These are phyloP conservation scores for Starmerella etchellsii DNA, from an alignment of 805 yeast genomes.

Conservation along the genomic window DNA sequence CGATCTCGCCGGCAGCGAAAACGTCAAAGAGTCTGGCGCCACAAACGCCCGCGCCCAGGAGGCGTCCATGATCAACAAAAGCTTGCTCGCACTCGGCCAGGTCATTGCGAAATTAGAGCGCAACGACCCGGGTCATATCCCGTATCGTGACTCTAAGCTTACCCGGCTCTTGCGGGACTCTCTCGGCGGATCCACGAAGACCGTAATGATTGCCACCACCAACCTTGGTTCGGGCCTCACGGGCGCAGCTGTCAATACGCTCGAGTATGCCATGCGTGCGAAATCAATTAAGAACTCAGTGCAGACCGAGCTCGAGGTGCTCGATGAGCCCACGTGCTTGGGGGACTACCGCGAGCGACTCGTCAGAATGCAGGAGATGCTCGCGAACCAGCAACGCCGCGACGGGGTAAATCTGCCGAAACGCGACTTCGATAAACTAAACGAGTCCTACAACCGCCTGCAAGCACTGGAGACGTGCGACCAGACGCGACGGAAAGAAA, in stretches of 20 bases:
- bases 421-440: constrained; percentile 33
- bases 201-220: constrained; percentile 75
- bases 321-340: constrained; percentile 41
- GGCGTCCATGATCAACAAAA: constrained; percentile 86
- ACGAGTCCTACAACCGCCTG: not conserved
- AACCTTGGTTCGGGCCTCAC: constrained; percentile 66
- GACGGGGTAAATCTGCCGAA: constrained; percentile 57
- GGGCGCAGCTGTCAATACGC: constrained; percentile 75
- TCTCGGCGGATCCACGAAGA: constrained; percentile 77
- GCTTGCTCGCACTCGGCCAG: constrained; percentile 73
- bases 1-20: constrained; percentile 92
- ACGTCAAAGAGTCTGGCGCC: constrained; percentile 79
- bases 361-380: constrained; percentile 45
- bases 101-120: constrained; percentile 39
- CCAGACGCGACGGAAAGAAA: no score
- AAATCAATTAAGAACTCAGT: constrained; percentile 65
- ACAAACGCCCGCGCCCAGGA: constrained; percentile 75
- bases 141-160: constrained; percentile 73
- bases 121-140: constrained; percentile 32
- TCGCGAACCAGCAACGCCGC: constrained; percentile 48
- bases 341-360: constrained; percentile 43
- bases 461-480: no score
- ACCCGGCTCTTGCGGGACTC: constrained; percentile 71
- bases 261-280: constrained; percentile 81
- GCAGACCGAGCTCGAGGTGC: constrained; percentile 48